phyloP scores from a whole-genome alignment of 164 flowering plant genomes.

The Chloranthus sessilifolius region DNA sequence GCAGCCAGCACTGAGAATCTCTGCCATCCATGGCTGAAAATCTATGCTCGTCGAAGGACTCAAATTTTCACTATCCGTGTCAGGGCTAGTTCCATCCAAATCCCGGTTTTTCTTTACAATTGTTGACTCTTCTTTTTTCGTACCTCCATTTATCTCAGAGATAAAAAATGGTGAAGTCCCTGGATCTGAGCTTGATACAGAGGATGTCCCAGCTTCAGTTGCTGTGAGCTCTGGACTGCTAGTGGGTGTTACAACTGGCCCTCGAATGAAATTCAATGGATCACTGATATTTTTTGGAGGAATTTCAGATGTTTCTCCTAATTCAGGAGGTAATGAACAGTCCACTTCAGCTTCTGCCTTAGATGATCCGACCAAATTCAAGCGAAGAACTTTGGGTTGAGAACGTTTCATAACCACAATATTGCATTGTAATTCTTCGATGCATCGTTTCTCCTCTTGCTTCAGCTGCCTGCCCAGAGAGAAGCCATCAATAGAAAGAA shows the following conservation, averaged over 20 bases:
- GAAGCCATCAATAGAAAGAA: constrained; percentile 1
- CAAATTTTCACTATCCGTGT: constrained; percentile 43
- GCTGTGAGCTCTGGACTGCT: constrained; percentile 77
- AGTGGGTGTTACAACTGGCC: constrained; percentile 75
- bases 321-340: constrained; percentile 20
- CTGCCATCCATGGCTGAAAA: constrained; percentile 50
- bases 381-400: constrained; percentile 72
- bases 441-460: constrained; percentile 64
- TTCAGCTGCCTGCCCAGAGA: constrained; percentile 51
- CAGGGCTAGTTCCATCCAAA: constrained; percentile 49
- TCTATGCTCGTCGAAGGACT: constrained; percentile 30
- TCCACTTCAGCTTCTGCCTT: constrained; percentile 27
- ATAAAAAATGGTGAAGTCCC: constrained; percentile 51
- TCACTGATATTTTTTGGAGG: constrained; percentile 20
- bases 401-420: constrained; percentile 71
- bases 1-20: constrained; percentile 29
- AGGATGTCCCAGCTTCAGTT: constrained; percentile 68
- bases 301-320: constrained; percentile 19
- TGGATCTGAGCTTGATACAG: constrained; percentile 76
- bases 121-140: constrained; percentile 25
- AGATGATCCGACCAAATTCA: constrained; percentile 59
- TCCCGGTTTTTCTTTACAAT: constrained; percentile 18
- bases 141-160: constrained; percentile 31
- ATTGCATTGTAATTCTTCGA: constrained; percentile 85
- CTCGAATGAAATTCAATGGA: constrained; percentile 29